Conservation (phyloP, 208 protist species). For the Leishmania amazonensis region DNA sequence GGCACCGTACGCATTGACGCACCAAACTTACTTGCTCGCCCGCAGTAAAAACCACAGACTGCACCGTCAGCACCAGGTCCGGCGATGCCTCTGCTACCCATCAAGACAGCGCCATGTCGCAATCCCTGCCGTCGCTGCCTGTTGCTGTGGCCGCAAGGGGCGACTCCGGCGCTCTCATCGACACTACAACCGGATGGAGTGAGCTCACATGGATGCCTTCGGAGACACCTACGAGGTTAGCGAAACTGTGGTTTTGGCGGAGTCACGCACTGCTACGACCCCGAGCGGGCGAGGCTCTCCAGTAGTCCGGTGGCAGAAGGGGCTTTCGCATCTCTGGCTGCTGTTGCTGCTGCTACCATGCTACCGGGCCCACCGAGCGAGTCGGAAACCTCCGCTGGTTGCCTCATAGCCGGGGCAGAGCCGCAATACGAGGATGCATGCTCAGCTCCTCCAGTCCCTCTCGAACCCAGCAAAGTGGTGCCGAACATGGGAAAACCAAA, state of each 20-base stretch:
- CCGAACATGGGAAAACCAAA: neutral
- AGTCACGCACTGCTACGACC: conserved; percentile 48
- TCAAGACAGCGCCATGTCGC: neutral
- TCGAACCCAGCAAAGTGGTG: neutral
- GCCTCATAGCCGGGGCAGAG: too few species aligned
- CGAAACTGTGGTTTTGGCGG: conserved; percentile 42
- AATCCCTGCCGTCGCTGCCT: neutral
- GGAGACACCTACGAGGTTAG: conserved; percentile 30
- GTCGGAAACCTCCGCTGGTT: neutral
- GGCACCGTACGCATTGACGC: neutral
- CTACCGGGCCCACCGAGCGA: neutral
- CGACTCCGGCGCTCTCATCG: conserved; percentile 48
- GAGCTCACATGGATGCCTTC: conserved; percentile 41
- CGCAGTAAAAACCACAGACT: neutral
- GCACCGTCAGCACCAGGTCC: neutral
- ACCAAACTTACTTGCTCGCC: neutral
- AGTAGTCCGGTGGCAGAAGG: neutral
- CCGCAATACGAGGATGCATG: neutral
- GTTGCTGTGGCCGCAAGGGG: neutral
- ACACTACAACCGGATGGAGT: conserved; percentile 41
- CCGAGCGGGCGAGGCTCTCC: conserved; percentile 13
- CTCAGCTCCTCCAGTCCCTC: neutral
- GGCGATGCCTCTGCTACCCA: neutral
- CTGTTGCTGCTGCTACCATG: too few species aligned
- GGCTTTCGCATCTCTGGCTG: neutral